Evolutionary conservation across 305 asterid genomes (phyloP).

Genomic region (Fraxinus albicans): DNA sequence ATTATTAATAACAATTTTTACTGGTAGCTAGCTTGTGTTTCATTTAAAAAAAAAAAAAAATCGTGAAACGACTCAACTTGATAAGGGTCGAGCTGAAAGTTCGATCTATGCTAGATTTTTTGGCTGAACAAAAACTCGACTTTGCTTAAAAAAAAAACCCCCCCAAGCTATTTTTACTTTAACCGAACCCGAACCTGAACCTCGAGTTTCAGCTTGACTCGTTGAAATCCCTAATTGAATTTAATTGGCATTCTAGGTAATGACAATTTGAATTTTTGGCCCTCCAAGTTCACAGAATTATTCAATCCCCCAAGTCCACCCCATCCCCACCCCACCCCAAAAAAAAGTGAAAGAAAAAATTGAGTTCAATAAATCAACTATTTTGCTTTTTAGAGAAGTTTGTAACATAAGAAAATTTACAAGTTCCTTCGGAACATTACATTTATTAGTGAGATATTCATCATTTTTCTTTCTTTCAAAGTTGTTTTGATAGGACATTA

Average conservation of each 20-base stretch:
- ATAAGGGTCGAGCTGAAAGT: background rate
- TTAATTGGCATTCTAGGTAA: background rate
- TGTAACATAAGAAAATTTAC: background rate
- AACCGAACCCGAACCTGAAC: background rate
- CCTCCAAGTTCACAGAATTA: background rate
- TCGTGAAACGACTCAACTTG: background rate
- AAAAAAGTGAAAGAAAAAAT: background rate
- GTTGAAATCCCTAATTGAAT: background rate
- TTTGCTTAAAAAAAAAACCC: too few species aligned
- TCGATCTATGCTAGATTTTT: too few species aligned
- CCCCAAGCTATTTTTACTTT: background rate
- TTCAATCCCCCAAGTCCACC: background rate
- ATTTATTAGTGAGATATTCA: background rate
- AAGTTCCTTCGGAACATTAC: background rate
- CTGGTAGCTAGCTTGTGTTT: background rate
- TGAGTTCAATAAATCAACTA: background rate
- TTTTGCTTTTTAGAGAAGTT: background rate
- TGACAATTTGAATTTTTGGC: background rate
- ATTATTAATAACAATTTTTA: background rate
- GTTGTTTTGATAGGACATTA: background rate
- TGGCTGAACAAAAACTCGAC: background rate
- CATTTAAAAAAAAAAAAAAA: too few species aligned
- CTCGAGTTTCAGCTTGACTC: background rate
- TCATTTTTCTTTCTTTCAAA: background rate
- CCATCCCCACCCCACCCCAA: background rate